These are phyloP conservation scores for Vararia minispora DNA, from an alignment of 768 basidiomycete species.

Conservation along the genomic window DNA sequence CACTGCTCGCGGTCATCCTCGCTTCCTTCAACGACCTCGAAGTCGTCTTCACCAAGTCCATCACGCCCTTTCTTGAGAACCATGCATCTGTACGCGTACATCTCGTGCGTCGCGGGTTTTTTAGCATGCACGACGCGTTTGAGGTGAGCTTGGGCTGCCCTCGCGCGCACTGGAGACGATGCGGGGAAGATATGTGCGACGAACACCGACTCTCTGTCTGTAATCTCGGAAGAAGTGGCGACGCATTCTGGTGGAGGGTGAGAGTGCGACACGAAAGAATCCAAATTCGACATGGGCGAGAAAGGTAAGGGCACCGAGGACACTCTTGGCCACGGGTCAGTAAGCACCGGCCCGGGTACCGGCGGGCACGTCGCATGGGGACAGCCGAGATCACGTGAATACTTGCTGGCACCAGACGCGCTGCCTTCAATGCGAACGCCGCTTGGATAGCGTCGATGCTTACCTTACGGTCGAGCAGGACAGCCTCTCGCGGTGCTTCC, in stretches of 20 bases:
- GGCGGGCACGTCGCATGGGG: too few relatives aligned
- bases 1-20: slow-evolving; percentile 75
- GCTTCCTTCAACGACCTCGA: slow-evolving; percentile 55
- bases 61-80: slow-evolving; percentile 48
- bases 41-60: slow-evolving; percentile 62
- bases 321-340: too few relatives aligned
- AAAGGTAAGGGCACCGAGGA: too few relatives aligned
- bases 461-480: too few relatives aligned
- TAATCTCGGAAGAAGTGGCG: slow-evolving; percentile 59
- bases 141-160: slow-evolving; percentile 36
- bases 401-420: too few relatives aligned
- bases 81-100: slow-evolving; percentile 76
- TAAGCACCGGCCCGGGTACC: too few relatives aligned
- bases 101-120: slow-evolving; percentile 58
- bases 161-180: slow-evolving; percentile 40
- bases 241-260: slow-evolving; percentile 35
- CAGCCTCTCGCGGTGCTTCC: too few relatives aligned
- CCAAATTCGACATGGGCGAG: slow-evolving; percentile 27
- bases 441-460: too few relatives aligned
- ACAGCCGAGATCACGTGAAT: too few relatives aligned
- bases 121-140: slow-evolving; percentile 45
- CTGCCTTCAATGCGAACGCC: too few relatives aligned
- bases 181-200: slow-evolving; percentile 51
- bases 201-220: slow-evolving; percentile 67
- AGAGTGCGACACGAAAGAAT: slow-evolving; percentile 39